Evolutionary conservation across 805 yeast species (phyloP), one percentile per base, ranked within the genome.

Genomic region (Wickerhamomyces kurtzmanii): DNA sequence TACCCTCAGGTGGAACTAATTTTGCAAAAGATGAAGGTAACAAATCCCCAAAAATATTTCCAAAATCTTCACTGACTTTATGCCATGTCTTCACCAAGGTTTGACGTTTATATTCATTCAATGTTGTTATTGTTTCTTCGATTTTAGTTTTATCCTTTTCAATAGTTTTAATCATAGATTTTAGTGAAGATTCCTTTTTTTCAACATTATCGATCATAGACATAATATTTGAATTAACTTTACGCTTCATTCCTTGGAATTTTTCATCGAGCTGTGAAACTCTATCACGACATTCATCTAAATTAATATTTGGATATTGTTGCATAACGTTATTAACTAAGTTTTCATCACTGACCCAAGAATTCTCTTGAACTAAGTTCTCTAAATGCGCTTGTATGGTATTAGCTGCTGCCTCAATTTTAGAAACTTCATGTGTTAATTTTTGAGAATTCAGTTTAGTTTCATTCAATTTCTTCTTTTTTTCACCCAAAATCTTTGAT

Each of bases 11-110:
- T 3, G 93, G 85, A 10, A 79, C 94, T 34, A 89, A 65, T 51
- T 85, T 85, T 3, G 97, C 94, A 54, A 76, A 82, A 4, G 95
- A 80, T 10, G 83, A 84, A 0, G 96, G 96, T 29, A 91, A 59
- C 27, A 91, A 63, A 43, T 86, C 96, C 2, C 81, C 73, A 55
- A 91, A 91, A 15, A 91, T 84, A 28, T 70, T 68, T 10, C 98
- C 98, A 55, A 91, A 87, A 51, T 89, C 97, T 8, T 58, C 67
- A 5, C 89, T 75, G 7, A 91, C 97, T 45, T 82, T 83, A 37
- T 74, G 68, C 76, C 89, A 89, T 0, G 96, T 89, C 30, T 75
- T 71, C 22, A 80, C 67, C 35, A 91, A 62, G 0, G 96, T 86
- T 19, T 80, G 79, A 25, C 82, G 65, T 50, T 91, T 87, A 54